Evolutionary conservation across 2,329 filamentous ascomycete genomes (phyloP), one percentile per base, ranked within the genome.

Genomic region (Ascochyta pisi): DNA sequence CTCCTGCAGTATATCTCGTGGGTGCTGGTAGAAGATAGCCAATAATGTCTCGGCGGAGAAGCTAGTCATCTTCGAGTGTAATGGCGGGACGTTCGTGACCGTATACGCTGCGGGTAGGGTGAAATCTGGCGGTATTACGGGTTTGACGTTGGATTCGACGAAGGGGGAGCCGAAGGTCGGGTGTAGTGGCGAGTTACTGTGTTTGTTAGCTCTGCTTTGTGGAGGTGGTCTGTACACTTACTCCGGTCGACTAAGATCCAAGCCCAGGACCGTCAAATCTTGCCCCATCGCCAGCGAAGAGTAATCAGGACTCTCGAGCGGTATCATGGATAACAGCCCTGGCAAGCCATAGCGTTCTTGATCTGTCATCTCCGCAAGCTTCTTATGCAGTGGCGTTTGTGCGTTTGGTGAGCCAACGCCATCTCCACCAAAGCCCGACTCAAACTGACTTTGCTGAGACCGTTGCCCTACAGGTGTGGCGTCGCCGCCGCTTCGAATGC

Each of bases 21-120:
- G 86, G 77, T 85, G 84, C 60, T 85, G 86, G 75, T 89, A 89
- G 79, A 89, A 89, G 57, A 89, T 87, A 68, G 85, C 86, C 69
- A 89, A 87, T 4, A 89, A 78, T 0, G 87, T 89, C 69, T 89
- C 87, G 61, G 86, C 81, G 38, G 80, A 83, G 71, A 87, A 87
- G 50, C 82, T 83, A 3, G 79, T 75, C 62, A 87, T 83, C 55
- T 86, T 84, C 43, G 79, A 78, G 50, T 84, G 80, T 19, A 89
- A 76, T 7, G 84, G 81, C 46, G 87, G 86, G 10, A 89, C 86
- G 65, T 89, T 89, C 52, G 82, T 83, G 9, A 89, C 87, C 10
- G 81, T 85, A 69, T 89, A 89, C 56, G 86, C 88, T 35, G 80
- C 77, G 4, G 87, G 87, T 9, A 89, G 76, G 9, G 79, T 81